Conservation (phyloP, 495 filamentous ascomycete genomes). For the Daldinia caldariorum region DNA sequence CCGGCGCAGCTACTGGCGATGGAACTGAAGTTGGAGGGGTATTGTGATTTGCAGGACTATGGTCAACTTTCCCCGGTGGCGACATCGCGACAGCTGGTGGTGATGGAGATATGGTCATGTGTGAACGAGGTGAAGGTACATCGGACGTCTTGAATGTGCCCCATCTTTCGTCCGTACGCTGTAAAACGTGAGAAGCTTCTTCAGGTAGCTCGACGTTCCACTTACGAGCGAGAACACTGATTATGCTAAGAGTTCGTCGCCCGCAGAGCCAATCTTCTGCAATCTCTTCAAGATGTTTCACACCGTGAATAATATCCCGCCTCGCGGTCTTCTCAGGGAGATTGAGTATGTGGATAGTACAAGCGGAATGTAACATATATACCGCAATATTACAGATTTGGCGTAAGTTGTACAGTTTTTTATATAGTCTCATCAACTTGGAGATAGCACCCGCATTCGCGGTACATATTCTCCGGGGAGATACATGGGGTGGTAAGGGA, state of each 20-base stretch:
- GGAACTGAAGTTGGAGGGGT: conserved; percentile 43
- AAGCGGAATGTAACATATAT: conserved; percentile 93
- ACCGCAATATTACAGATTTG: conserved; percentile 96
- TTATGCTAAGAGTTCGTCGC: conserved; percentile 81
- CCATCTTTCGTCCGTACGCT: conserved; percentile 67
- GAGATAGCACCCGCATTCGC: conserved; percentile 89
- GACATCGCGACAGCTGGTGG: conserved; percentile 36
- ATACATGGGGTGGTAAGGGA: conserved; percentile 86
- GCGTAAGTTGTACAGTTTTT: conserved; percentile 85
- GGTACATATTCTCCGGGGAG: conserved; percentile 88
- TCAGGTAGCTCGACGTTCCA: conserved; percentile 90
- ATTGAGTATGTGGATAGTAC: conserved; percentile 93
- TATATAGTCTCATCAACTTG: conserved; percentile 91
- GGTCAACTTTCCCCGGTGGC: conserved; percentile 36
- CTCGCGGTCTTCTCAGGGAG: conserved; percentile 88
- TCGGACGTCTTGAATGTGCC: conserved; percentile 64
- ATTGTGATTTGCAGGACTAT: conserved; percentile 44
- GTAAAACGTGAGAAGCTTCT: conserved; percentile 78
- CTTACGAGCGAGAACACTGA: conserved; percentile 83
- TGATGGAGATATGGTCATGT: conserved; percentile 43
- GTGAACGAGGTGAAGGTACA: conserved; percentile 62
- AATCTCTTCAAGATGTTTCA: conserved; percentile 96
- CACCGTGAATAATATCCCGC: conserved; percentile 86
- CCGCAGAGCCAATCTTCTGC: conserved; percentile 94
- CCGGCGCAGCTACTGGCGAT: conserved; percentile 30